Conservation (phyloP, 2,329 filamentous ascomycete species). For the Fusarium oxysporum region DNA sequence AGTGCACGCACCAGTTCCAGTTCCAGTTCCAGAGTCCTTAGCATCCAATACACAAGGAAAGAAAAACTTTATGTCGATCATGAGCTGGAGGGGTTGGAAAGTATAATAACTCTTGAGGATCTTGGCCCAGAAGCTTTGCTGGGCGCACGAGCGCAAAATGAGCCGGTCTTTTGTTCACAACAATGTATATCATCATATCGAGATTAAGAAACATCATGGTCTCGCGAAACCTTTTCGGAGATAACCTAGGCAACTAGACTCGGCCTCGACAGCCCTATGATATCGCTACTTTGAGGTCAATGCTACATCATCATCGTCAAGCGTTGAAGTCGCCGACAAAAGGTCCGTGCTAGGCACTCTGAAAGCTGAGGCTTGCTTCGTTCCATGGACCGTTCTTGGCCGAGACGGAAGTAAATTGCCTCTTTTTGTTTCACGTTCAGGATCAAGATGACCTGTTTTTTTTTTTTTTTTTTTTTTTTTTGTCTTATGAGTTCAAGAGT, state of each 20-base stretch:
- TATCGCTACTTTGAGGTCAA: conserved; percentile 4
- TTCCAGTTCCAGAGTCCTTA: background rate
- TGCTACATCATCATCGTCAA: conserved; percentile 5
- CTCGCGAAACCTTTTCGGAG: conserved; percentile 12
- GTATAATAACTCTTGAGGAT: background rate
- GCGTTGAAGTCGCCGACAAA: background rate
- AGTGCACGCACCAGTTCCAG: background rate
- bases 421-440: conserved; percentile 26
- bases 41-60: conserved; percentile 12
- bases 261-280: conserved; percentile 29
- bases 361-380: conserved; percentile 11
- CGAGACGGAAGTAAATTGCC: background rate
- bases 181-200: background rate
- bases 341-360: conserved; percentile 18
- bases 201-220: background rate
- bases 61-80: conserved; percentile 32
- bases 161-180: background rate
- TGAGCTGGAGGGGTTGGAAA: conserved; percentile 22
- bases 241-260: background rate
- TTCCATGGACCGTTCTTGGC: background rate
- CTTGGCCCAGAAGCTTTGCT: background rate
- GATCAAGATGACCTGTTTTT: conserved; percentile 34
- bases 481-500: conserved; percentile 11
- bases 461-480: conserved; percentile 37
- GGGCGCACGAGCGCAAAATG: background rate